These are phyloP conservation scores for Curvularia sp. DNA, from an alignment of 2,329 filamentous ascomycete genomes.

Conservation along the genomic window DNA sequence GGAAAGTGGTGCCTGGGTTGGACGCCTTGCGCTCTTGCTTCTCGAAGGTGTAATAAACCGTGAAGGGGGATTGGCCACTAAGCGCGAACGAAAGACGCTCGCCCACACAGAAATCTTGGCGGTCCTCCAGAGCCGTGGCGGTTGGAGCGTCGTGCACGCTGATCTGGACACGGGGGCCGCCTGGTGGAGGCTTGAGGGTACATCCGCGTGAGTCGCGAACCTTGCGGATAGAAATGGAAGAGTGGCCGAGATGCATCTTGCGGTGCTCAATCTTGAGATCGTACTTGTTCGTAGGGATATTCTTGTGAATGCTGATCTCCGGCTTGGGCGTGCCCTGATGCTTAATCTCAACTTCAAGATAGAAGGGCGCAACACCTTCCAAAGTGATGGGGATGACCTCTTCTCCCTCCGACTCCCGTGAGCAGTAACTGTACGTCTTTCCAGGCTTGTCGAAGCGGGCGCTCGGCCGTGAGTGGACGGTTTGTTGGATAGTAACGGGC, in stretches of 20 bases:
- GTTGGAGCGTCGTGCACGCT: constrained; percentile 92
- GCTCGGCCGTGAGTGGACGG: constrained; percentile 81
- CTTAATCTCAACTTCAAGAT: constrained; percentile 89
- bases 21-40: constrained; percentile 79
- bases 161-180: constrained; percentile 81
- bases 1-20: constrained; percentile 81
- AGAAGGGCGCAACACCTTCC: constrained; percentile 85
- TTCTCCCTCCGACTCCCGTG: constrained; percentile 79
- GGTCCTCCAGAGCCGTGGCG: constrained; percentile 85
- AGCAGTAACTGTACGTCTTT: constrained; percentile 94
- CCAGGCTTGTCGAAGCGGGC: constrained; percentile 85
- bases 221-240: constrained; percentile 86
- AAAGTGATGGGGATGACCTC: constrained; percentile 88
- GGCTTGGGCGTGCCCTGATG: constrained; percentile 82
- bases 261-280: constrained; percentile 84
- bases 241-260: constrained; percentile 85
- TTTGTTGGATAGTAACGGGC: constrained; percentile 77
- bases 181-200: constrained; percentile 71
- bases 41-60: constrained; percentile 90
- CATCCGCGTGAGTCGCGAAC: constrained; percentile 89
- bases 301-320: constrained; percentile 81
- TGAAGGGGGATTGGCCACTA: constrained; percentile 89
- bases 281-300: constrained; percentile 77
- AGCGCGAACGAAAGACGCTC: constrained; percentile 93
- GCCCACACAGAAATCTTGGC: constrained; percentile 90